phyloP scores from a whole-genome alignment of 1,284 basidiomycete genomes.

The Meira miltonrushii region DNA sequence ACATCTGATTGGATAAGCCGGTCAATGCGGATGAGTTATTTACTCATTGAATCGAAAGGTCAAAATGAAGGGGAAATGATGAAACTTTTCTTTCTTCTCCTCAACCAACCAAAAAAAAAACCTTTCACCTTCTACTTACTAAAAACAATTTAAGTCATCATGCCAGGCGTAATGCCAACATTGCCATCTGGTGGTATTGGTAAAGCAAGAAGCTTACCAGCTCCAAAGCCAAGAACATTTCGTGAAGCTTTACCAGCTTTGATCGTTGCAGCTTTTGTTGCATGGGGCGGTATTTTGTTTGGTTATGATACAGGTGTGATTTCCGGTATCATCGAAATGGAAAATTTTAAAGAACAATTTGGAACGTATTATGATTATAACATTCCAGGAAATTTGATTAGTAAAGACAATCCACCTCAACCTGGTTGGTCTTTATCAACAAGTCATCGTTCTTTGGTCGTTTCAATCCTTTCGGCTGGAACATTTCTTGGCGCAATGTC shows the following conservation, averaged over 20 bases:
- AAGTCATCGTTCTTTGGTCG: conserved; percentile 59
- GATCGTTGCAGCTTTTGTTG: conserved; percentile 63
- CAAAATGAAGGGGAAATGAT: no score
- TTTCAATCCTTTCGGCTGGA: conserved; percentile 68
- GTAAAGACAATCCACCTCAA: conserved; percentile 13
- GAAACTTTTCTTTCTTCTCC: no score
- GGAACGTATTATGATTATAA: background rate
- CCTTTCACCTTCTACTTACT: no score
- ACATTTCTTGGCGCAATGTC: conserved; percentile 65
- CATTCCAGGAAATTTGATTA: conserved; percentile 3
- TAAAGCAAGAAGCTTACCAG: conserved; percentile 15
- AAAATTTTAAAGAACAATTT: background rate
- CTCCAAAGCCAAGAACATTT: conserved; percentile 28
- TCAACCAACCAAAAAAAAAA: no score
- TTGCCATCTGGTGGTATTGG: background rate
- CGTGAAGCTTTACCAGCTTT: conserved; percentile 33
- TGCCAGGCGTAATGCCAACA: background rate
- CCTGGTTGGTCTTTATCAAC: conserved; percentile 6
- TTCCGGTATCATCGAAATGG: conserved; percentile 2
- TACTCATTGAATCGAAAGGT: no score
- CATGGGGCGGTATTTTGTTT: conserved; percentile 80
- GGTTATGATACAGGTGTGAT: conserved; percentile 28
- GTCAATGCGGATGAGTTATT: no score
- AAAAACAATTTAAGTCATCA: background rate
- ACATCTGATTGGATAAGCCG: no score